Evolutionary conservation across 2,329 filamentous ascomycete species (phyloP).

Genomic region (Grosmannia penicillata): DNA sequence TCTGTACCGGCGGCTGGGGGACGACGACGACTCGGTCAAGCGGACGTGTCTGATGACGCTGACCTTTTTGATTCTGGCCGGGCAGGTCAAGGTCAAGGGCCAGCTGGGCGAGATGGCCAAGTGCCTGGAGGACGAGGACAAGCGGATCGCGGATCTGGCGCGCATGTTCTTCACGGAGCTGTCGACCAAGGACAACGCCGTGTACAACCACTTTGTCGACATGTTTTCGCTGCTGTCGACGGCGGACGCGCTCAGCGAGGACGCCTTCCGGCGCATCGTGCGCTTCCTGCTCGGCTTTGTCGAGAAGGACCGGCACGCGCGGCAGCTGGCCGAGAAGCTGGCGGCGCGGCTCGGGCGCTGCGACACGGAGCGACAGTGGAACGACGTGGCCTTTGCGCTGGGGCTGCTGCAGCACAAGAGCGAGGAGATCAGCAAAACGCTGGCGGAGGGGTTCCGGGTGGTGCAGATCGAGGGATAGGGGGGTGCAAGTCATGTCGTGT

Average conservation of each 20-base stretch:
- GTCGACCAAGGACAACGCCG: conserved; percentile 94
- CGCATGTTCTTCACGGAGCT: conserved; percentile 98
- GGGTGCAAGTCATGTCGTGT: no score
- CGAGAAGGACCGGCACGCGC: conserved; percentile 98
- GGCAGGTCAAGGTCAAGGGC: conserved; percentile 98
- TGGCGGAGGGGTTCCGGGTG: conserved; percentile 63
- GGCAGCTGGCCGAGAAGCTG: conserved; percentile 83
- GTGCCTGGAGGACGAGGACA: conserved; percentile 92
- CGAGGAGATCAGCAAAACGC: conserved; percentile 67
- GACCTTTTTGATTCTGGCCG: conserved; percentile 91
- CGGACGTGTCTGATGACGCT: conserved; percentile 96
- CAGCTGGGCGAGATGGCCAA: conserved; percentile 99
- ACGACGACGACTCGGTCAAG: conserved; percentile 80
- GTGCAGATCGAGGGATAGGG: conserved; percentile 32
- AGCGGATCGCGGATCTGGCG: conserved; percentile 81
- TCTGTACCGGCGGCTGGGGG: conserved; percentile 82
- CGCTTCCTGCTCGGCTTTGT: conserved; percentile 92
- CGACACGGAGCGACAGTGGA: conserved; percentile 92
- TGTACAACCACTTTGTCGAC: conserved; percentile 98
- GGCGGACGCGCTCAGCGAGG: conserved; percentile 66
- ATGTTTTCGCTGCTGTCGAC: conserved; percentile 92
- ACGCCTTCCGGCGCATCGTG: conserved; percentile 72
- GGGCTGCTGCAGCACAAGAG: conserved; percentile 86
- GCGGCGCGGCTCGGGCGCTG: conserved; percentile 74
- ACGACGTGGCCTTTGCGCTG: conserved; percentile 86